Conservation (phyloP, 2,329 filamentous ascomycete species). For the Aspergillus jensenii region DNA sequence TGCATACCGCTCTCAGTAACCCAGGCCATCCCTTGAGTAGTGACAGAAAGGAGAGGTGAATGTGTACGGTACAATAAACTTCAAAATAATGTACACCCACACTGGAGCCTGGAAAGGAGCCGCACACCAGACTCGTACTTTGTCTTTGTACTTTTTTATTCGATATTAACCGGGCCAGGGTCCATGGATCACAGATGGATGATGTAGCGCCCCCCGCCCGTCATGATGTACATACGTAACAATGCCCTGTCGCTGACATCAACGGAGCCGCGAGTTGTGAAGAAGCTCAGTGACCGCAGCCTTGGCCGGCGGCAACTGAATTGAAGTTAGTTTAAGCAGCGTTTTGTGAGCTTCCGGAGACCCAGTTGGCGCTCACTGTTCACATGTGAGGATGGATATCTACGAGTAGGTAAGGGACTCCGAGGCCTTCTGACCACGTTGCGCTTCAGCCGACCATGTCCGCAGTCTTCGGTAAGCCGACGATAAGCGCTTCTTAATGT, state of each 20-base stretch:
- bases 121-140: not conserved
- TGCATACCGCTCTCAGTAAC: conserved; percentile 1
- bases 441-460: not conserved
- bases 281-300: too few species aligned
- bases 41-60: not conserved
- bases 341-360: not conserved
- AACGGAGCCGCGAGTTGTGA: not conserved
- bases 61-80: too few species aligned
- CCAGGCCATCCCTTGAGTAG: not conserved
- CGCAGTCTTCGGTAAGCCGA: not conserved
- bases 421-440: not conserved
- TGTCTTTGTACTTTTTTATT: not conserved
- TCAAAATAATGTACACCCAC: too few species aligned
- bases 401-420: not conserved
- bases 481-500: not conserved
- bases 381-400: not conserved
- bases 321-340: too few species aligned
- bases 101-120: not conserved
- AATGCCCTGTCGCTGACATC: not conserved
- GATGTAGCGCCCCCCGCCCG: not conserved
- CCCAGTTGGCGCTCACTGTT: too few species aligned
- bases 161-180: not conserved
- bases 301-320: too few species aligned
- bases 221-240: not conserved
- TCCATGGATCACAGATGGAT: not conserved